phyloP scores from a whole-genome alignment of 345 rosid species.

The Citrus inodora region DNA sequence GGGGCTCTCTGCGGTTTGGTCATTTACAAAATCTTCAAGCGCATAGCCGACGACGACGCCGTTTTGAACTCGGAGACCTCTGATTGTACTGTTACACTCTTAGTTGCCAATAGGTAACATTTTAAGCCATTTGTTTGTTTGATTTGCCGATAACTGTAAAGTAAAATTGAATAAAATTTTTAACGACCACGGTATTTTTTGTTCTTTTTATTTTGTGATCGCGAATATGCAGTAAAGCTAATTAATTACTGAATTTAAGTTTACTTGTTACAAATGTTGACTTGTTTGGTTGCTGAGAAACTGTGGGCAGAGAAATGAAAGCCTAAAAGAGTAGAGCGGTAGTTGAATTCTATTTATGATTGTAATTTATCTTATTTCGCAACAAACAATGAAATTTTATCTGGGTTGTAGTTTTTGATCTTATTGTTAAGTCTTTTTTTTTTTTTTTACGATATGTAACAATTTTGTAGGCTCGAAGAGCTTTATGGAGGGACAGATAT shows the following conservation, averaged over 20 bases:
- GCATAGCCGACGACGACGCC: neutral
- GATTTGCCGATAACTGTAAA: too few species aligned
- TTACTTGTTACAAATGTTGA: neutral
- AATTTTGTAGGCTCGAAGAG: constrained; percentile 59
- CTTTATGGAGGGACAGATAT: constrained; percentile 74
- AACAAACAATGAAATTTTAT: too few species aligned
- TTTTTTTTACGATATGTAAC: neutral
- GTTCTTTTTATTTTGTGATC: too few species aligned
- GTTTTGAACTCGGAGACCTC: neutral
- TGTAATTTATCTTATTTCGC: too few species aligned
- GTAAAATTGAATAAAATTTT: too few species aligned
- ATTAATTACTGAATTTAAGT: too few species aligned
- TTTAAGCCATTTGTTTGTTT: neutral
- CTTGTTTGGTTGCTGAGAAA: neutral
- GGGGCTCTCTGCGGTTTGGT: neutral
- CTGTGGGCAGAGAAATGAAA: too few species aligned
- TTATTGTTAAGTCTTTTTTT: neutral
- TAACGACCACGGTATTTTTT: too few species aligned
- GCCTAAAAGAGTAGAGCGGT: too few species aligned
- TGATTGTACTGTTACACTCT: neutral
- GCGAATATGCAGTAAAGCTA: too few species aligned
- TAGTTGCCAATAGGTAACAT: neutral
- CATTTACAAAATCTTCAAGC: neutral
- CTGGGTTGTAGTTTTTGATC: too few species aligned
- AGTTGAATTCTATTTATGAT: too few species aligned